Base-by-base conservation (phyloP, 352 stramenopile species). In the Globisporangium sylvaticum region DNA sequence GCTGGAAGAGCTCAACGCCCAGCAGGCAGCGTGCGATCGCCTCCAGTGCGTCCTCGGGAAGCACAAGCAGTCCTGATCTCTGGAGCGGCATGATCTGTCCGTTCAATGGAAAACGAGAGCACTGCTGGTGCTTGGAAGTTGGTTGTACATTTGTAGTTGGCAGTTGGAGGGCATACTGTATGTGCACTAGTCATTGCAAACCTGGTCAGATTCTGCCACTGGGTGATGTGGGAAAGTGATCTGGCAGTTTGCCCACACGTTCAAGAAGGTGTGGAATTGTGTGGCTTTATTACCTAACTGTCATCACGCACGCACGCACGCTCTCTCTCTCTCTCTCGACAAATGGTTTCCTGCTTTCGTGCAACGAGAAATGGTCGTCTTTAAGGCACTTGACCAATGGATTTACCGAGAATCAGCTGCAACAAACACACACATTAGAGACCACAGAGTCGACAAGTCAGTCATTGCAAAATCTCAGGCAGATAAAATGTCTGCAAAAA, bases 361-460 rank as follows among this genome's bases (percentile, higher is more conserved):
- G 18, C 42, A 50, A 24, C 42, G 2, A 50, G 42, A 50, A 50
- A 50, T 44, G 18, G 42, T n/a, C 18, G 9, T 9, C 22, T 65
- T 37, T 68, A 67, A 27, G 60, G 31, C 25, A 76, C 64, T 53
- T 74, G 62, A 6, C 77, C 75, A 24, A 85, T 85, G 48, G 71
- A 73, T 58, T 78, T 83, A 32, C 75, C 78, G 48, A 85, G 71
- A 66, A 78, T 72, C 20, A 85, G 58, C 68, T 71, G 50, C 32
- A 68, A 42, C 54, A 44, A 58, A 55, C 18, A 65, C 57, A 52
- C 20, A 60, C 25, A 69, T 34, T 54, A 20, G n/a, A 73, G 53
- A 50, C 24, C 39, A 48, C 39, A 42, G 34, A 54, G 58, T 69
- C 66, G 1, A 37, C 31, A 48, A 34, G 66, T 71, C n/a, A 57